A percentile compares a stretch with the other conserved stretches of the same genome.
These are phyloP conservation scores for Entomortierella parvispora DNA, from an alignment of 192 early-diverging fungal genomes.

Conservation along the genomic window DNA sequence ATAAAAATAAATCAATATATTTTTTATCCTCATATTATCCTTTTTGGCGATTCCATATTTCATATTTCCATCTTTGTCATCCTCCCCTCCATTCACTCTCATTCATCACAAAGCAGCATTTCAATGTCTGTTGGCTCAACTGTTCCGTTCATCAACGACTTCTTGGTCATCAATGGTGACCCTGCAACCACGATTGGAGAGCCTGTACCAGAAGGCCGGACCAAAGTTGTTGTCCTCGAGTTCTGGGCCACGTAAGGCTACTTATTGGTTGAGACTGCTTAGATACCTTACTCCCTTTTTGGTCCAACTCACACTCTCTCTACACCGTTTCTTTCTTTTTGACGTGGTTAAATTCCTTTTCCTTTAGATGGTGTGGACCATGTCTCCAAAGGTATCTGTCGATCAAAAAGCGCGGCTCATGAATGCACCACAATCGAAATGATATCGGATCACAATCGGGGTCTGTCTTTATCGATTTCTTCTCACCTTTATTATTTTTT, in stretches of 20 bases:
- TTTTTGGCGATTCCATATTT: no score
- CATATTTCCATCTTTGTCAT: no score
- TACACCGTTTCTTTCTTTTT: neutral
- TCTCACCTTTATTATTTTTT: neutral
- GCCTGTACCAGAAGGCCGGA: constrained; percentile 42
- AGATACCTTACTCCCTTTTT: neutral
- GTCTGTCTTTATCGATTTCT: no score
- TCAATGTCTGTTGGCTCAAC: constrained; percentile 49
- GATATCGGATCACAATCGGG: no score
- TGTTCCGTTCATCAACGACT: constrained; percentile 45
- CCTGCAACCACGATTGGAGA: constrained; percentile 41
- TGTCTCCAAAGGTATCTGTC: constrained; percentile 33
- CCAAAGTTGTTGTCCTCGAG: constrained; percentile 47
- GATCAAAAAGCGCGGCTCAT: neutral
- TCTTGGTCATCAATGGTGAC: constrained; percentile 53
- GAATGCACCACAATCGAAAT: no score
- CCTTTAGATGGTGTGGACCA: constrained; percentile 41
- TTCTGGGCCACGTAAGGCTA: constrained; percentile 52
- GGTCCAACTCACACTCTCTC: neutral
- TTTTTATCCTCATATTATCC: neutral
- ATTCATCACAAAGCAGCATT: neutral
- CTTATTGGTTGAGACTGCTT: no score
- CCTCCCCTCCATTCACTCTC: no score
- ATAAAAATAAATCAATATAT: neutral
- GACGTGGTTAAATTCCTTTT: constrained; percentile 6